These are phyloP conservation scores for Capsicum chinense DNA, from an alignment of 257 asterid genomes.

Conservation along the genomic window DNA sequence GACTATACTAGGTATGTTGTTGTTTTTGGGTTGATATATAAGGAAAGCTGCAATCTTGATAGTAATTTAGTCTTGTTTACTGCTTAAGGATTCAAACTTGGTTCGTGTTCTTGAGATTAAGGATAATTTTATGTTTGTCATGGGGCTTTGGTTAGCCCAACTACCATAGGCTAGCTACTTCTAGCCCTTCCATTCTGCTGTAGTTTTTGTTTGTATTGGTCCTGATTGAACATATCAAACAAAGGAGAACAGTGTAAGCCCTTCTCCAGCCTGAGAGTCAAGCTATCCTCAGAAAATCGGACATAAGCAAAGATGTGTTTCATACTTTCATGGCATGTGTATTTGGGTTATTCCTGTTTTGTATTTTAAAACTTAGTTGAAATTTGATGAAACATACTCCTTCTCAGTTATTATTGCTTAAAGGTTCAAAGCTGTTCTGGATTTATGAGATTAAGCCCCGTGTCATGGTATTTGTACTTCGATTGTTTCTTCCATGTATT, in stretches of 20 bases:
- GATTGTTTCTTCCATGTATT: background rate
- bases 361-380: background rate
- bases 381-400: background rate
- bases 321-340: background rate
- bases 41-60: background rate
- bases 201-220: slow-evolving; percentile 9
- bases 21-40: too few relatives aligned
- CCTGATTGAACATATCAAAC: background rate
- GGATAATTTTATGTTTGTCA: background rate
- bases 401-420: background rate
- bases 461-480: background rate
- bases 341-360: background rate
- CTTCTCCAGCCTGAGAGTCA: background rate
- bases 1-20: too few relatives aligned
- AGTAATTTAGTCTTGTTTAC: background rate
- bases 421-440: background rate
- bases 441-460: background rate
- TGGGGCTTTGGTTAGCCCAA: background rate
- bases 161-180: background rate
- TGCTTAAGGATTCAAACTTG: background rate
- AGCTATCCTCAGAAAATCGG: background rate
- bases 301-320: background rate
- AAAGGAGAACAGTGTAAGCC: background rate
- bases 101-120: background rate
- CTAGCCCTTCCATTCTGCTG: background rate